Base-by-base conservation (phyloP, 306 rosid species). In the Pueraria montana region DNA sequence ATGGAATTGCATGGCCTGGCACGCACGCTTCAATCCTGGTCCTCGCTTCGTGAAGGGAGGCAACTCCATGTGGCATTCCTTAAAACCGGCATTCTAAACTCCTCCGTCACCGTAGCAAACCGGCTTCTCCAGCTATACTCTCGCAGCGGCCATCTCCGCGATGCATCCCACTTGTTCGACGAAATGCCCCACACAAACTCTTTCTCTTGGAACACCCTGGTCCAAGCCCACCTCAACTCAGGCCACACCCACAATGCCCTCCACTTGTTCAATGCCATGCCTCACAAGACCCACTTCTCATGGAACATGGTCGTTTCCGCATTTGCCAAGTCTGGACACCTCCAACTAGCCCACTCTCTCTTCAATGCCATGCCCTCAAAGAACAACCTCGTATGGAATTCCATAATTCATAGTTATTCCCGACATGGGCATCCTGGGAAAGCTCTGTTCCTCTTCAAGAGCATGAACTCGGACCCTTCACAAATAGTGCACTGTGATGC, bases 181-280 rank as follows among this genome's bases (percentile, higher is more conserved):
- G 97, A 93, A 53, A 90, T 93, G 91, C 88, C 94, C 24, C 88
- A 74, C 0, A 83, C 82, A 65, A 92, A 92, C 63, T 43, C 85
- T 53, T 93, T 91, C 88, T 91, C 97, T 0, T 91, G 92, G 92
- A 91, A 73, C 80, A 86, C 97, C 34, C 79, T 89, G 75, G 49
- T 90, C 16, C 93, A 91, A 70, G 90, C 89, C 32, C 82, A 86
- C 68, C 86, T 91, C 78, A 88, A 90, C 74, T 84, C 84, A 11
- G 92, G 92, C 68, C 56, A 87, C 80, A 72, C 58, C 49, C 50
- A 73, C 42, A 80, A 27, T 78, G 87, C 98, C 16, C 79, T 94
- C 6, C 80, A 84, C 52, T 61, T 94, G 76, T 92, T 94, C 80
- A 50, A 80, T 2, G 78, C 80, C 17, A 94, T 94, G 98, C 82